Base-by-base conservation (phyloP, 2,329 filamentous ascomycete species). In the Aschersonia sp. region DNA sequence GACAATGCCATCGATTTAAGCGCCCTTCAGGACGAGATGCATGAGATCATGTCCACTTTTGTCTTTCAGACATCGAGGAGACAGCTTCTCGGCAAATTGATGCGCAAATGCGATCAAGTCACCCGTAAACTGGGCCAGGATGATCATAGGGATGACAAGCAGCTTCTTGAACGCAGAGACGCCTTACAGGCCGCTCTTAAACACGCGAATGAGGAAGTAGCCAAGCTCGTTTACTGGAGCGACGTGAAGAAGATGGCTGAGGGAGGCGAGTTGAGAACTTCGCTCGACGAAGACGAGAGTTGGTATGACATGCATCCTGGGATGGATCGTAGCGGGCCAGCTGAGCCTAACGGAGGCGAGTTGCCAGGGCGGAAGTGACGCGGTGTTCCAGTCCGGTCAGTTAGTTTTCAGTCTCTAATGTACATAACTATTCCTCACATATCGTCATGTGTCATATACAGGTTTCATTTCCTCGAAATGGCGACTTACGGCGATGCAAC, bases 1-100 rank as follows among this genome's bases (percentile, higher is more conserved):
- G 70, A 80, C 42, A 74, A 92, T 47, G 85, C 79, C 5, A 80
- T 85, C 30, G 88, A 96, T 55, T 68, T 97, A 31, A 73, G 74
- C 47, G 84, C 88, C 51, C 69, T 98, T 28, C 74, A 84, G 51
- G 74, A 84, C 48, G 73, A 82, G 61, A 91, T 95, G 74, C 83
- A 86, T 48, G 80, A 88, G 43, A 85, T 95, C 55, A 89, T 95
- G 88, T 73, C 79, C 0, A 72, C 85, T 50, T 86, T 97, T 58
- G 73, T 98, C 28, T 98, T 95, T 61, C 91, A 97, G 62, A 82
- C 83, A 20, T 95, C 89, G 2, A 78, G 89, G 30, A 79, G 83
- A 51, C 78, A 89, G 49, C 72, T 97, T 4, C 71, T 96, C 12
- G 72, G 78, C 20, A 77, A 80, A 46, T 68, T 98, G 44, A 80